Evolutionary conservation across 75 land plant genomes (phyloP).

Genomic region (Azolla pinnata): DNA sequence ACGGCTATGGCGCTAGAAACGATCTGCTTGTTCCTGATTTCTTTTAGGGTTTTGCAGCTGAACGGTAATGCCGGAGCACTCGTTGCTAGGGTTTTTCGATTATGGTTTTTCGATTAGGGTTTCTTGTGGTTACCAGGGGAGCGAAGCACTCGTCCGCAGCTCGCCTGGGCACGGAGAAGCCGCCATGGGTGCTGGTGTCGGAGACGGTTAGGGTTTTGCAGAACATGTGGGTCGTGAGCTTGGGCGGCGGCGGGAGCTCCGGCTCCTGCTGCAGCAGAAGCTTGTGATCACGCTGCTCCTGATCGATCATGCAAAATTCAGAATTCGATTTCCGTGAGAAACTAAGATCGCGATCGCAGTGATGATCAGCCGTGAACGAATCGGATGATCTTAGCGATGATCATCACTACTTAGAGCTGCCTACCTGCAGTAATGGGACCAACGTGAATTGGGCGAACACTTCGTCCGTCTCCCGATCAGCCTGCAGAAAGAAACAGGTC

Average conservation of each 20-base stretch:
- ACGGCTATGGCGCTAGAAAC: too few relatives aligned
- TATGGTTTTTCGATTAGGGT: too few relatives aligned
- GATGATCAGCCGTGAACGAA: background rate
- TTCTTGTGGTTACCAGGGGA: constrained; percentile 67
- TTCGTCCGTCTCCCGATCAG: constrained; percentile 73
- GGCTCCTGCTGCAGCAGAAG: constrained; percentile 16
- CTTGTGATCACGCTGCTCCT: constrained; percentile 17
- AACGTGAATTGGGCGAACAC: constrained; percentile 77
- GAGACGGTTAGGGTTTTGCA: constrained; percentile 81
- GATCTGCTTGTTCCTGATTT: too few relatives aligned
- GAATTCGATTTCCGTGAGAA: too few relatives aligned
- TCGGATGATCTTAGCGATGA: too few relatives aligned
- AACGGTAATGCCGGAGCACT: too few relatives aligned
- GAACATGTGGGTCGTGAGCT: constrained; percentile 57
- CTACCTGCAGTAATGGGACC: constrained; percentile 57
- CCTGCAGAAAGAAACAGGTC: constrained; percentile 35
- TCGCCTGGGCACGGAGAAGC: constrained; percentile 83
- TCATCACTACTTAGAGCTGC: too few relatives aligned
- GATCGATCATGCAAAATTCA: too few relatives aligned
- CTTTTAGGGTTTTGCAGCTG: too few relatives aligned
- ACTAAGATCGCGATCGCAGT: background rate
- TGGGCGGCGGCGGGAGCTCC: constrained; percentile 6
- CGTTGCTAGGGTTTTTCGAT: too few relatives aligned
- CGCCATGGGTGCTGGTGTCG: constrained; percentile 89
- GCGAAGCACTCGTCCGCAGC: constrained; percentile 93